Evolutionary conservation across 1,284 basidiomycete genomes (phyloP).

Genomic region (Rhodotorula mucilaginosa): DNA sequence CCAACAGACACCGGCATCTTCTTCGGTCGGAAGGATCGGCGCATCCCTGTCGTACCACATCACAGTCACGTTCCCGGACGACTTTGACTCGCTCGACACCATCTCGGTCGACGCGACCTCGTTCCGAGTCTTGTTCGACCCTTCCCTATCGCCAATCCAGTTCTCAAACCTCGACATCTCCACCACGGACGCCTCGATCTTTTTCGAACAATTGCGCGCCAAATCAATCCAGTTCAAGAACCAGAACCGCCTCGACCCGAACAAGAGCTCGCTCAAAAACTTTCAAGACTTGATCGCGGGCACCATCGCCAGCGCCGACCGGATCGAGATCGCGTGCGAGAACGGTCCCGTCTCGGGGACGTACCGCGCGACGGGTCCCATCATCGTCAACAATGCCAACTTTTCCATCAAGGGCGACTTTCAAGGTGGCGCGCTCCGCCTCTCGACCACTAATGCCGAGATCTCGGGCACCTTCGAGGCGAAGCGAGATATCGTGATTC

Average conservation of each 20-base stretch:
- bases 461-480: conserved; percentile 8
- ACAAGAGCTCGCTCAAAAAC: conserved; percentile 11
- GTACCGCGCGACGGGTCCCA: not conserved
- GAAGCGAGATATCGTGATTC: not conserved
- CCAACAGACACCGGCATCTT: conserved; percentile 7
- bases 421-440: not conserved
- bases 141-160: not conserved
- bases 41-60: conserved; percentile 22
- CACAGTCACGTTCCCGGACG: conserved; percentile 11
- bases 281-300: conserved; percentile 20
- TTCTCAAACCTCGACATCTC: conserved; percentile 2
- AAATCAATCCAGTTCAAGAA: conserved; percentile 1
- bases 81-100: conserved; percentile 5
- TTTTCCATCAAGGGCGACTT: conserved; percentile 1
- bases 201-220: not conserved
- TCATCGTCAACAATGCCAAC: conserved; percentile 1
- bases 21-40: conserved; percentile 6
- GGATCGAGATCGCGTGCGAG: conserved; percentile 13
- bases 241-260: conserved; percentile 17
- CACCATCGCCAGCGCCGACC: not conserved
- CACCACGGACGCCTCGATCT: conserved; percentile 19
- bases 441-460: conserved; percentile 5
- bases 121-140: conserved; percentile 15
- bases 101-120: conserved; percentile 5
- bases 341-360: conserved; percentile 10